A percentile compares a stretch with the other conserved stretches of the same genome.
phyloP scores from a whole-genome alignment of 768 basidiomycete species.

The Imleria badia region DNA sequence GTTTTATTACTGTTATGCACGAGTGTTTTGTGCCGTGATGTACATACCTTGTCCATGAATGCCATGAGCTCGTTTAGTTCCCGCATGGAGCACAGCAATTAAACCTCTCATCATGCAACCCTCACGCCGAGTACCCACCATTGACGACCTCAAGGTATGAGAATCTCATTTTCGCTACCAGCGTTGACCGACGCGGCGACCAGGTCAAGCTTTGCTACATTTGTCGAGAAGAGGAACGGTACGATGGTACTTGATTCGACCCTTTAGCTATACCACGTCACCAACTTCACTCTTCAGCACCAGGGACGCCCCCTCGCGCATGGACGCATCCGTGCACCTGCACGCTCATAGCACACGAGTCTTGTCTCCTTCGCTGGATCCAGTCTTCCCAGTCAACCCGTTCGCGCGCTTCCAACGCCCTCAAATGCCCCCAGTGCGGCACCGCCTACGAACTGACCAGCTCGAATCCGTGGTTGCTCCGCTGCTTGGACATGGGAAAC shows the following conservation, averaged over 20 bases:
- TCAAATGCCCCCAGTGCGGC: constrained; percentile 81
- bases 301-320: constrained; percentile 47
- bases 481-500: constrained; percentile 52
- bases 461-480: constrained; percentile 53
- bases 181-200: constrained; percentile 1
- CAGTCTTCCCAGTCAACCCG: constrained; percentile 61
- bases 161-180: not conserved
- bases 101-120: constrained; percentile 24
- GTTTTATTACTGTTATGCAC: constrained; percentile 4
- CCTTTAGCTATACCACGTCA: not conserved
- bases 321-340: constrained; percentile 85
- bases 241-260: constrained; percentile 36
- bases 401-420: constrained; percentile 55
- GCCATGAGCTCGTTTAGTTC: constrained; percentile 3
- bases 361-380: constrained; percentile 80
- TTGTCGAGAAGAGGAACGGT: constrained; percentile 69
- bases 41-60: constrained; percentile 22
- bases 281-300: constrained; percentile 28
- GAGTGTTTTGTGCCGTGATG: constrained; percentile 11
- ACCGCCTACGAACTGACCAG: constrained; percentile 66
- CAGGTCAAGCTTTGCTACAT: constrained; percentile 79
- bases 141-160: constrained; percentile 34
- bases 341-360: constrained; percentile 77
- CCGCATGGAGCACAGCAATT: not conserved
- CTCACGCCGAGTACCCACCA: constrained; percentile 30